These are phyloP conservation scores for Somion occarium DNA, from an alignment of 1,284 basidiomycete species.

Conservation along the genomic window DNA sequence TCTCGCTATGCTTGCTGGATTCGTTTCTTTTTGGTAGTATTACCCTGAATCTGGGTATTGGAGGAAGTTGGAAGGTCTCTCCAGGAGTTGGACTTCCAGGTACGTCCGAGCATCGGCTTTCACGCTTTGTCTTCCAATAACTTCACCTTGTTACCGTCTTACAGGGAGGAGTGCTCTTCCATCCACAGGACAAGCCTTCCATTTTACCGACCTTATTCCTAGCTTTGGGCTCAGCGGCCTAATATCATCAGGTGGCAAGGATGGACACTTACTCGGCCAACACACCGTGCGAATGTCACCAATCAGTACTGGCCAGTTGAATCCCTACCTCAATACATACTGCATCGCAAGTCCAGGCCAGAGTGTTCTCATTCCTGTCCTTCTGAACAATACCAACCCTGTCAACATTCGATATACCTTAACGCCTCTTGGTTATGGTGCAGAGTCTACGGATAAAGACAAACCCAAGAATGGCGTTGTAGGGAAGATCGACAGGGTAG, in stretches of 20 bases:
- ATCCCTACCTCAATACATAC: conserved; percentile 64
- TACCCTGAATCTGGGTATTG: conserved; percentile 18
- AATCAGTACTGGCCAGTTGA: conserved; percentile 81
- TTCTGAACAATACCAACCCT: conserved; percentile 91
- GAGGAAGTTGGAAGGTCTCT: conserved; percentile 17
- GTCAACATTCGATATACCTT: conserved; percentile 72
- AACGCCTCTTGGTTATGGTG: conserved; percentile 58
- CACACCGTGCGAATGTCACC: conserved; percentile 90
- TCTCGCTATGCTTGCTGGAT: conserved; percentile 55
- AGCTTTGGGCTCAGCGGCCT: conserved; percentile 46
- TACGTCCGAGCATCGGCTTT: too few relatives aligned
- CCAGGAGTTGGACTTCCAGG: conserved; percentile 24
- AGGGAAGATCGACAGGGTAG: conserved; percentile 47
- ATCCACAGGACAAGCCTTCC: conserved; percentile 40
- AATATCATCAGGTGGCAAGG: conserved; percentile 28
- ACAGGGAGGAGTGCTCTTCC: conserved; percentile 32
- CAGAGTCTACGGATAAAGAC: conserved; percentile 26
- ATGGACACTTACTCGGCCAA: conserved; percentile 74
- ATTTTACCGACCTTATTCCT: conserved; percentile 40
- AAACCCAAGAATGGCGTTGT: conserved; percentile 12
- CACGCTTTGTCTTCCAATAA: conserved; percentile 6
- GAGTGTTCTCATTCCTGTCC: conserved; percentile 66
- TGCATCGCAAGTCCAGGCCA: conserved; percentile 60
- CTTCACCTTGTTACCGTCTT: not conserved
- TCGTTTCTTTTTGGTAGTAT: conserved; percentile 71